Percentiles rank a stretch among this genome's conserved stretches.
These are phyloP conservation scores for Penicillium sp. DNA, from an alignment of 2,329 filamentous ascomycete genomes.

Conservation along the genomic window DNA sequence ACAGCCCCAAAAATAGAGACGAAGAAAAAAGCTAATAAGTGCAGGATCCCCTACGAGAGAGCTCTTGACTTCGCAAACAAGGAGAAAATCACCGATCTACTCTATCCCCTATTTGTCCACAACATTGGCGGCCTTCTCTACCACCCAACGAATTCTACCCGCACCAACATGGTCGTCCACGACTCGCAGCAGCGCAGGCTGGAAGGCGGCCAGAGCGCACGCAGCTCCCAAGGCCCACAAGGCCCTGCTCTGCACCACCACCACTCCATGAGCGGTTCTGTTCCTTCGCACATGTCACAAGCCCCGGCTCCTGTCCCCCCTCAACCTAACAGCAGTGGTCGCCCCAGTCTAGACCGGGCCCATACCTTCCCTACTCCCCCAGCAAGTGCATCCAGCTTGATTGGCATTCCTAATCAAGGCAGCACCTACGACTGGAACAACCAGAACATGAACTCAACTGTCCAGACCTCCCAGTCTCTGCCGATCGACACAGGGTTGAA, in stretches of 20 bases:
- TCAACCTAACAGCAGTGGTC: conserved; percentile 48
- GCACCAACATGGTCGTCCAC: conserved; percentile 82
- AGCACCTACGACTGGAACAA: conserved; percentile 74
- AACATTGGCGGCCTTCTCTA: conserved; percentile 93
- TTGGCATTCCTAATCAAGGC: conserved; percentile 69
- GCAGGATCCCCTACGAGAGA: conserved; percentile 93
- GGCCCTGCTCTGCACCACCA: conserved; percentile 57
- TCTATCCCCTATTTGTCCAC: conserved; percentile 96
- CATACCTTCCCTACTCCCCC: conserved; percentile 94
- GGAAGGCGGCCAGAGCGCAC: conserved; percentile 54
- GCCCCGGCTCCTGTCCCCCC: conserved; percentile 61
- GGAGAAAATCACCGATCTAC: conserved; percentile 93
- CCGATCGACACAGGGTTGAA: conserved; percentile 76
- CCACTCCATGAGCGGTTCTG: conserved; percentile 61
- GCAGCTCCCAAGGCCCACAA: conserved; percentile 64
- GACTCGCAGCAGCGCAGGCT: conserved; percentile 73
- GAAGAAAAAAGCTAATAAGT: conserved; percentile 10
- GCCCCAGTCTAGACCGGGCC: conserved; percentile 75
- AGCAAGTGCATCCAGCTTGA: conserved; percentile 84
- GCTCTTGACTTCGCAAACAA: conserved; percentile 99
- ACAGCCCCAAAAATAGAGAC: background rate
- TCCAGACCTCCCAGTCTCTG: conserved; percentile 65
- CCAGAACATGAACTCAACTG: conserved; percentile 58
- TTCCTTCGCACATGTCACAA: conserved; percentile 61
- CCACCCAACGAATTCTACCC: conserved; percentile 76